phyloP scores from a whole-genome alignment of 495 filamentous ascomycete genomes.

The Neurospora terricola region DNA sequence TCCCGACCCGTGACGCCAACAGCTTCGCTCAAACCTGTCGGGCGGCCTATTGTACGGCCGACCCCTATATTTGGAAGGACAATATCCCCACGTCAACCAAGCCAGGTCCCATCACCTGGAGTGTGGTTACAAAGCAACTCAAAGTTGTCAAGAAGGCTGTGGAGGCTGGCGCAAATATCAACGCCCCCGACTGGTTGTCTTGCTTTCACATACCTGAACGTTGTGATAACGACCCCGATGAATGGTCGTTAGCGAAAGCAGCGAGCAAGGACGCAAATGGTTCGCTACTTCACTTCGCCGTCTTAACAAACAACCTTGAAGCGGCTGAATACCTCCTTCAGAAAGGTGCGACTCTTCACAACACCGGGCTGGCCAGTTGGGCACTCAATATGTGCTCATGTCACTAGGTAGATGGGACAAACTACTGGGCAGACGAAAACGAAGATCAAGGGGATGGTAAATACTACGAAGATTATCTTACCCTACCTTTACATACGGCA shows the following conservation, averaged over 20 bases:
- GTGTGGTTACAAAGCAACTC: neutral
- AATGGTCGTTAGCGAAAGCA: neutral
- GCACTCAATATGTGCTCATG: neutral
- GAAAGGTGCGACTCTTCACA: neutral
- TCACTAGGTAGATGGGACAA: neutral
- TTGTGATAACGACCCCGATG: neutral
- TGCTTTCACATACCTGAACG: neutral
- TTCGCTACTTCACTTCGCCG: neutral
- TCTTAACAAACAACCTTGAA: neutral
- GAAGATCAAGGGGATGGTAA: neutral
- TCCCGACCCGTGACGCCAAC: neutral
- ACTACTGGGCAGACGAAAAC: neutral
- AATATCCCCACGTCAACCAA: neutral
- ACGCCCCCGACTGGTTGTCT: neutral
- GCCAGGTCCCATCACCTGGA: neutral
- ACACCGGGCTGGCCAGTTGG: neutral
- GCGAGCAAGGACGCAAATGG: neutral
- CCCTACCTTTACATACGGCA: neutral
- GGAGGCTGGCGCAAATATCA: neutral
- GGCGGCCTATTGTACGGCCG: neutral
- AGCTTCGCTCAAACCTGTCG: neutral
- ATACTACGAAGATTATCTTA: neutral
- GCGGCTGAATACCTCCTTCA: neutral
- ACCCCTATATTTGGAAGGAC: neutral
- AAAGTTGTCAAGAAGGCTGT: neutral